Evolutionary conservation across 345 rosid species (phyloP).

Genomic region (Eucalyptus viminalis): DNA sequence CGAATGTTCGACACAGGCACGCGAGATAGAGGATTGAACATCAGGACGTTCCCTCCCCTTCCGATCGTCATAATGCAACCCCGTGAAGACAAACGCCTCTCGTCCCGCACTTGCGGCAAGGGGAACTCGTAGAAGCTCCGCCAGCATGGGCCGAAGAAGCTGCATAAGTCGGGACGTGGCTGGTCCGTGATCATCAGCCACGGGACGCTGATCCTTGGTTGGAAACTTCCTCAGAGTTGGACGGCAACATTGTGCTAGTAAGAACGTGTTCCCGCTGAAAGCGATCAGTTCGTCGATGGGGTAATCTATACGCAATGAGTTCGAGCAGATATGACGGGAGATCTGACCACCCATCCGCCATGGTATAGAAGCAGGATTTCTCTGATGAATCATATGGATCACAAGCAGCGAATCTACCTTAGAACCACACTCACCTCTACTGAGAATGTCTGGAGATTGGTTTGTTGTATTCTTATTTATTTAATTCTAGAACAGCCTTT

Average conservation of each 20-base stretch:
- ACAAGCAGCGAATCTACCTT: not conserved
- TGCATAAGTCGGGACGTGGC: not conserved
- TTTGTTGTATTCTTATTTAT: not conserved
- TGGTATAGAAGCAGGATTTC: not conserved
- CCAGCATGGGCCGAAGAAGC: not conserved
- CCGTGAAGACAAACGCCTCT: not conserved
- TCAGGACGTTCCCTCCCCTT: not conserved
- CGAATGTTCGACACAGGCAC: fast-evolving
- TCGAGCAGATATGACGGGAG: not conserved
- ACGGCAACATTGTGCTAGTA: not conserved
- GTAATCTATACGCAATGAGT: not conserved
- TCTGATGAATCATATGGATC: not conserved
- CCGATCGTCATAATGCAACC: not conserved
- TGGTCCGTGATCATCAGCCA: not conserved
- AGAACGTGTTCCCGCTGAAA: not conserved
- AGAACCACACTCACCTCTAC: too few species aligned
- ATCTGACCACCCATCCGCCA: not conserved
- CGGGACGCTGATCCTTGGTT: not conserved
- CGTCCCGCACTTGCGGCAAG: not conserved
- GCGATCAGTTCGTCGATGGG: not conserved
- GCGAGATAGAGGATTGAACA: not conserved
- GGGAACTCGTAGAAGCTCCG: not conserved
- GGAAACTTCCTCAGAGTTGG: not conserved
- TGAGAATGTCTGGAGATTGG: too few species aligned
- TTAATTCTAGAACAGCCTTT: not conserved